Conservation (phyloP, 106 monocot species). For the Allium fistulosum region DNA sequence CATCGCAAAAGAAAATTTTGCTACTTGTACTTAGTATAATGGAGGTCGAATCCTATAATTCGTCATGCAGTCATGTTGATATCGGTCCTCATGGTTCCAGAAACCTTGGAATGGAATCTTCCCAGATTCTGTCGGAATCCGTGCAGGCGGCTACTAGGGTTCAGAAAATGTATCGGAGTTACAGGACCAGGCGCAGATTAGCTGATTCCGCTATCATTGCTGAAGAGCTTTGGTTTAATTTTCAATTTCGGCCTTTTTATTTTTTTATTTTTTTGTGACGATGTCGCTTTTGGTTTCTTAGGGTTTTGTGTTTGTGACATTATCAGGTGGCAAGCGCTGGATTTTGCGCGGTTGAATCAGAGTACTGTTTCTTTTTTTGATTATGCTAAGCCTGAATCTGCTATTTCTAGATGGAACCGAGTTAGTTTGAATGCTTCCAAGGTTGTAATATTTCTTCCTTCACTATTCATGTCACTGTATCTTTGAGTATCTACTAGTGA, state of each 20-base stretch:
- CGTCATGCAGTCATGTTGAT: too few species aligned
- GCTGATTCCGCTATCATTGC: slow-evolving; percentile 85
- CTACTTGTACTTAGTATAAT: neutral
- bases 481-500: too few species aligned
- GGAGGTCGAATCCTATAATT: neutral
- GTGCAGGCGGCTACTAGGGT: slow-evolving; percentile 64
- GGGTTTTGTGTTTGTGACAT: neutral
- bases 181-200: slow-evolving; percentile 66
- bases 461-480: too few species aligned
- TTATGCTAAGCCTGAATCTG: slow-evolving; percentile 57
- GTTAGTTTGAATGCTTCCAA: slow-evolving; percentile 72
- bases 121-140: slow-evolving; percentile 7
- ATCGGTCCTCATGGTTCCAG: too few species aligned
- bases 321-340: slow-evolving; percentile 80
- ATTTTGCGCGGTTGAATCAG: slow-evolving; percentile 58
- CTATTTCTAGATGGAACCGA: slow-evolving; percentile 57
- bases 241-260: neutral
- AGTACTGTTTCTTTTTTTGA: slow-evolving; percentile 88
- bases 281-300: too few species aligned
- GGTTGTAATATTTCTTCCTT: slow-evolving; percentile 13
- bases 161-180: slow-evolving; percentile 81
- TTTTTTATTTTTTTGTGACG: neutral
- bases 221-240: slow-evolving; percentile 70
- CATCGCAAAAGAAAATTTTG: too few species aligned
- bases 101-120: neutral